Evolutionary conservation across 1,284 basidiomycete genomes (phyloP), one percentile per base, ranked within the genome.

Genomic region (Cronartium quercuum): DNA sequence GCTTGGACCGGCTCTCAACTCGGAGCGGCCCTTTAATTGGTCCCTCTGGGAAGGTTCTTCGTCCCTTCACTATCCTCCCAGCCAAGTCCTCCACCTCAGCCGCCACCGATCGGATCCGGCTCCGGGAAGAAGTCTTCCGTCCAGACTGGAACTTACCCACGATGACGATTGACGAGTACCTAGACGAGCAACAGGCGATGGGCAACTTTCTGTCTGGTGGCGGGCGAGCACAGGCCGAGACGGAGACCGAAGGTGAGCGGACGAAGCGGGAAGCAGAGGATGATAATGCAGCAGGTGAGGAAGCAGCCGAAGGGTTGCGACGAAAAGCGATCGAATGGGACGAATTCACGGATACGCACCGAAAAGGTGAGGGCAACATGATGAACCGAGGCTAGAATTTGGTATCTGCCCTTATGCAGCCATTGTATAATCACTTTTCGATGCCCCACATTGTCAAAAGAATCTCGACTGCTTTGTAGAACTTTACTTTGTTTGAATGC

Each of bases 161-260:
- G 0, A 98, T 99, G 96, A 87, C 90, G 0, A 88, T 98, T 78
- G 95, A 98, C 80, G 91, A 98, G 82, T 98, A 95, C 80, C 86
- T 98, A 29, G 88, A 90, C 78, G 89, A 94, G 76, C 95, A 98
- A 81, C 83, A 85, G 68, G 84, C 88, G 76, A 84, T 91, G 66
- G 94, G 94, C 0, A 94, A 93, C 74, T 89, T 98, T 79, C 88
- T 97, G 76, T 85, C 87, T 2, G 90, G 90, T 40, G 91, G 91
- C 83, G 92, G 92, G 13, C 64, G 64, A 15, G n/a, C 21, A 5
- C 71, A 75, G 41, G 71, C 63, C 5, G 12, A 34, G 9, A 37
- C 66, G 40, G 47, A 61, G 40, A 75, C 64, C 0, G 47, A 65
- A 9, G 55, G 51, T n/a, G 37, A 75, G 67, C 37, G 55, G n/a